phyloP scores from a whole-genome alignment of 371 early-diverging fungal genomes.

The Rhizopus delemar region DNA sequence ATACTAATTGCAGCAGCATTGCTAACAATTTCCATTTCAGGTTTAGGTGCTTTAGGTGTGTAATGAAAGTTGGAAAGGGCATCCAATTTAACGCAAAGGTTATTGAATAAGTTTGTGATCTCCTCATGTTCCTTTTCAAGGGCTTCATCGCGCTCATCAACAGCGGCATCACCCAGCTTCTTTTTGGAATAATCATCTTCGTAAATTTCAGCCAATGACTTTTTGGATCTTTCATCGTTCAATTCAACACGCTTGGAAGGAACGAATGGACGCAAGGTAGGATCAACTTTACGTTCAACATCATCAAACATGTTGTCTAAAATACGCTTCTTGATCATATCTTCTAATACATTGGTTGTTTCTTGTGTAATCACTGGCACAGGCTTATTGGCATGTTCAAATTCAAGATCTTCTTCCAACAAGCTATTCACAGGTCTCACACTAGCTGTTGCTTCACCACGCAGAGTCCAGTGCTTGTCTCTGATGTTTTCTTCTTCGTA shows the following conservation, averaged over 20 bases:
- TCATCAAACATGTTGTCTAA: constrained; percentile 84
- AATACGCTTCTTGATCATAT: constrained; percentile 91
- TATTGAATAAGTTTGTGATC: constrained; percentile 72
- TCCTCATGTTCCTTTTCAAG: constrained; percentile 78
- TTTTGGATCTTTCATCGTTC: constrained; percentile 78
- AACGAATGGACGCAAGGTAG: constrained; percentile 69
- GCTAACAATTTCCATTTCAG: constrained; percentile 78
- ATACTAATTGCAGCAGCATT: constrained; percentile 88
- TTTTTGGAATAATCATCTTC: constrained; percentile 85
- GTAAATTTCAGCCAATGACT: constrained; percentile 89
- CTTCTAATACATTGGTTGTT: constrained; percentile 84
- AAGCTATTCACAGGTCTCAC: constrained; percentile 91
- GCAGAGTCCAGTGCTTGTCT: constrained; percentile 83
- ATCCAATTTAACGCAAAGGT: constrained; percentile 81
- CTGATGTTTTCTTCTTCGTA: constrained; percentile 87
- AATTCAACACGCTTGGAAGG: constrained; percentile 81
- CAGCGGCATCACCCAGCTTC: constrained; percentile 51
- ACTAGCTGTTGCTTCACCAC: constrained; percentile 79
- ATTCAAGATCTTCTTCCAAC: constrained; percentile 91
- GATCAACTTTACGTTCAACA: constrained; percentile 83
- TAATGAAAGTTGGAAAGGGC: constrained; percentile 92
- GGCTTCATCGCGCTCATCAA: constrained; percentile 74
- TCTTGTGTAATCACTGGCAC: constrained; percentile 95
- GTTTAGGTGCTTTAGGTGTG: constrained; percentile 75
- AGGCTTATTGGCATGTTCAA: constrained; percentile 88